These are phyloP conservation scores for Corylus avellana DNA, from an alignment of 306 rosid species.

Conservation along the genomic window DNA sequence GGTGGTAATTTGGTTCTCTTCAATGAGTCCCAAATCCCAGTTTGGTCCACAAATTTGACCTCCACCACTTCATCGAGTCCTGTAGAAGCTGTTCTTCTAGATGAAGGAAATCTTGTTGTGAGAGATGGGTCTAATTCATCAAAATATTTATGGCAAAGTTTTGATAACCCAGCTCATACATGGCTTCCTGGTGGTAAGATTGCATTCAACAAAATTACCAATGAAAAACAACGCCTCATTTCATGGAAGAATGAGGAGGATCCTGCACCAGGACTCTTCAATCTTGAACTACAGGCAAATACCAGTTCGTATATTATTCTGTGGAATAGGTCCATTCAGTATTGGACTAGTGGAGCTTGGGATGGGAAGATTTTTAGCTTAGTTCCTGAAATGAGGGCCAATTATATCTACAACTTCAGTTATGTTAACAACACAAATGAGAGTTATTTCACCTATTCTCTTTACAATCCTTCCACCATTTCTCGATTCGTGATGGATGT, in stretches of 20 bases:
- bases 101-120: constrained; percentile 55
- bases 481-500: neutral
- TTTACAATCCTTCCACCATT: neutral
- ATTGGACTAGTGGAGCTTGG: neutral
- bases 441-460: neutral
- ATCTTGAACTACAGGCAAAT: constrained; percentile 39
- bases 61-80: constrained; percentile 5
- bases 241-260: constrained; percentile 61
- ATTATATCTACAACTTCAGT: neutral
- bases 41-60: constrained; percentile 68
- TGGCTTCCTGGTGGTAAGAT: constrained; percentile 61
- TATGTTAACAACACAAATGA: neutral
- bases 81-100: constrained; percentile 41
- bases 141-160: constrained; percentile 53
- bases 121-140: constrained; percentile 28
- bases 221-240: constrained; percentile 42
- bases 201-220: constrained; percentile 39
- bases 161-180: constrained; percentile 61
- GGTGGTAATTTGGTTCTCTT: constrained; percentile 52
- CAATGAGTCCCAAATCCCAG: constrained; percentile 25
- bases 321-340: constrained; percentile 39
- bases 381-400: neutral
- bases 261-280: constrained; percentile 52
- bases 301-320: constrained; percentile 22
- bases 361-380: neutral